These are phyloP conservation scores for Chrysoporthe deuterocubensis DNA, from an alignment of 2,329 filamentous ascomycete genomes.

Conservation along the genomic window DNA sequence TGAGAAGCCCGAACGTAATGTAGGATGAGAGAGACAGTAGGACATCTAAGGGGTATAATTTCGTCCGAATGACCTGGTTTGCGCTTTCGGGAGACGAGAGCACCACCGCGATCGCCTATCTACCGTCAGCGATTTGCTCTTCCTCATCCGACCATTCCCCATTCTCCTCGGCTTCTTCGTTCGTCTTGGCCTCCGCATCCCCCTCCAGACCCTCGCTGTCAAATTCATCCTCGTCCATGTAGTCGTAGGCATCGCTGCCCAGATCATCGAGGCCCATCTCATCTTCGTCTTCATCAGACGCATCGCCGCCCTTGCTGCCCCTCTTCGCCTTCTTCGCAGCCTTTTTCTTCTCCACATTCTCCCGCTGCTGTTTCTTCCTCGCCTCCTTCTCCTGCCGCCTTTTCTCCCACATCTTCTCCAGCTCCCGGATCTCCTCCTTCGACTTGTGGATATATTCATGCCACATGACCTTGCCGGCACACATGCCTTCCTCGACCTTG, in stretches of 20 bases:
- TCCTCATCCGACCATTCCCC: constrained; percentile 59
- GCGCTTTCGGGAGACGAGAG: neutral
- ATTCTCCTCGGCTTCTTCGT: constrained; percentile 53
- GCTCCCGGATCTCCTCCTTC: constrained; percentile 72
- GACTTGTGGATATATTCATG: constrained; percentile 92
- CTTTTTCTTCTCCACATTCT: constrained; percentile 87
- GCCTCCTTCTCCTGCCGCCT: constrained; percentile 80
- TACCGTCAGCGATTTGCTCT: constrained; percentile 40
- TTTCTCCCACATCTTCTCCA: constrained; percentile 84
- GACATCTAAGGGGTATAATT: constrained; percentile 13
- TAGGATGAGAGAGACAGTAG: neutral
- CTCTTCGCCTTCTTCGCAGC: constrained; percentile 44
- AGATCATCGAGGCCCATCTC: constrained; percentile 43
- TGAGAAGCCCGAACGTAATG: neutral
- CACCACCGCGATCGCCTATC: neutral
- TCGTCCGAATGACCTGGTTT: neutral
- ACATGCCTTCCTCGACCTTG: constrained; percentile 95
- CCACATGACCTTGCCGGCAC: constrained; percentile 92
- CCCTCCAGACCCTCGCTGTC: constrained; percentile 57
- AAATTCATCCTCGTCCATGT: constrained; percentile 51
- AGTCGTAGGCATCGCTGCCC: constrained; percentile 43
- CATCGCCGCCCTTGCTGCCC: constrained; percentile 45
- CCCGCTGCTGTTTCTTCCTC: constrained; percentile 80
- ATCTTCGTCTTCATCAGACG: constrained; percentile 40
- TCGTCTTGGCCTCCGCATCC: constrained; percentile 53